Base-by-base conservation (phyloP, 441 rosid genomes). In the Francoa sonchifolia region DNA sequence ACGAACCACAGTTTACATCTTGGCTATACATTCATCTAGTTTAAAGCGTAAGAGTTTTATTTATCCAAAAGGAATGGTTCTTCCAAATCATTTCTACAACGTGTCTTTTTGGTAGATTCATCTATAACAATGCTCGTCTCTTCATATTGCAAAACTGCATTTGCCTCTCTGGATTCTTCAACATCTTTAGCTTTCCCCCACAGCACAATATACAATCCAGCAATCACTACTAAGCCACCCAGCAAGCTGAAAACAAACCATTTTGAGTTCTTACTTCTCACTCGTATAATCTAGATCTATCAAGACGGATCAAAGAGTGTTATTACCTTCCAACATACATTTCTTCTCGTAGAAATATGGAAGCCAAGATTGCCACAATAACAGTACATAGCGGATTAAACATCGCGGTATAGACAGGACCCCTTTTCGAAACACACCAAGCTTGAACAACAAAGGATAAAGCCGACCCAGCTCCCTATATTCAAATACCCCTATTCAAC, bases 101-200 rank as follows among this genome's bases (percentile, higher is more conserved):
- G 33, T 14, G 49, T 49, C 41, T 58, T 63, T 49, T 42, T 42
- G 25, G 40, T 32, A 36, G 42, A 57, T 34, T 58, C 56, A 31
- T 15, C 45, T 7, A 59, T 44, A 40, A 32, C 65, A 33, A 13
- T 17, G 11, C 19, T 17, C 4, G 13, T 11, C 15, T 16, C 35
- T 13, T 20, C 54, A 25, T 13, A 33, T 28, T 22, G 25, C 19
- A 40, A 33, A 9, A 49, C 39, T 19, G 42, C 47, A 6, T 51
- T 18, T 18, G 25, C 39, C 8, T 48, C 49, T 17, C 8, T 50
- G 7, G 30, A 51, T 28, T 19, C 54, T 33, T 6, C 46, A 1
- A 32, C 16, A 31, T 76, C 90, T 32, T 62, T 38, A 16, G 84
- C 74, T 55, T 79, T 82, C 16, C 90, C 85, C 90, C 96, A 82